phyloP scores from a whole-genome alignment of 164 flowering plant genomes.

The Tinospora cordifolia region DNA sequence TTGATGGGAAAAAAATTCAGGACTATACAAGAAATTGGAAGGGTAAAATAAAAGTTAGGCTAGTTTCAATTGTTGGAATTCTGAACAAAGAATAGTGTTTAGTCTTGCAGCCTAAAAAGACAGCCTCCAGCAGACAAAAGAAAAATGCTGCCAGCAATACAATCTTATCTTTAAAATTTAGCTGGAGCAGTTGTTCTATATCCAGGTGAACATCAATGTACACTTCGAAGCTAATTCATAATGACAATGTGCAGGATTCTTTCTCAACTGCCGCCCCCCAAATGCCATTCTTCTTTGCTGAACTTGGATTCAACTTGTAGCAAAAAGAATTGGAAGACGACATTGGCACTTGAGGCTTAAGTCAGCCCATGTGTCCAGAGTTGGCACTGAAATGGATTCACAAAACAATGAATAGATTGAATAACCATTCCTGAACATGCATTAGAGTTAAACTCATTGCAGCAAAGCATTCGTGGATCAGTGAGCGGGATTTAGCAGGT shows the following conservation, averaged over 20 bases:
- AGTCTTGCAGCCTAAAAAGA: slow-evolving; percentile 21
- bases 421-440: slow-evolving; percentile 3
- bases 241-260: neutral
- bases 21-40: slow-evolving; percentile 39
- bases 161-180: slow-evolving; percentile 8
- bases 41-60: slow-evolving; percentile 6
- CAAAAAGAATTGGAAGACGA: slow-evolving; percentile 1
- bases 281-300: neutral
- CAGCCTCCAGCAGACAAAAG: slow-evolving; percentile 21
- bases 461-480: neutral
- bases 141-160: slow-evolving; percentile 13
- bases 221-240: slow-evolving; percentile 9
- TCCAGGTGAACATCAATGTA: slow-evolving; percentile 15
- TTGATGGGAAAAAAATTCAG: slow-evolving; percentile 16
- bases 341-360: neutral
- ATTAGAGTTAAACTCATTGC: slow-evolving; percentile 1
- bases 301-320: neutral
- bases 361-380: neutral
- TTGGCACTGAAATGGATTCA: slow-evolving; percentile 2
- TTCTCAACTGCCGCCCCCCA: slow-evolving; percentile 2
- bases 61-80: slow-evolving; percentile 18
- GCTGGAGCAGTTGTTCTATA: slow-evolving; percentile 5
- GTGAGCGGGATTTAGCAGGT: neutral
- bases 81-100: slow-evolving; percentile 23
- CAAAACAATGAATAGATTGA: neutral